Evolutionary conservation across 768 basidiomycete genomes (phyloP).

Genomic region (Holtermannia corniformis): DNA sequence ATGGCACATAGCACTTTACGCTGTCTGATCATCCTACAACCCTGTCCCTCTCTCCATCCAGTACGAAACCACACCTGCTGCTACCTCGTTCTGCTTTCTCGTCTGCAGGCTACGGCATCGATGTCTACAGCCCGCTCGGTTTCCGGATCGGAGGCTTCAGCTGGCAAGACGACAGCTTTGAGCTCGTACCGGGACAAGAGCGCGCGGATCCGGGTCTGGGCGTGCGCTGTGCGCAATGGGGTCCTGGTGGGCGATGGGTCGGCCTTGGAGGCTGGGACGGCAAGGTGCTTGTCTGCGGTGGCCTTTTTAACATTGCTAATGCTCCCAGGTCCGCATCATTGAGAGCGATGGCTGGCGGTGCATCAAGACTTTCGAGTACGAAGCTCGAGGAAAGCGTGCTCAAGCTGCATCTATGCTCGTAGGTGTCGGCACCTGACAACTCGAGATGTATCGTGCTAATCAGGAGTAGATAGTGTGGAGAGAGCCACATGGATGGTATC

Average conservation of each 20-base stretch:
- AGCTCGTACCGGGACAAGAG: background rate
- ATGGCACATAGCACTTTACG: background rate
- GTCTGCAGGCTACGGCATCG: background rate
- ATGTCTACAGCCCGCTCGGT: background rate
- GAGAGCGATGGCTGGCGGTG: conserved; percentile 39
- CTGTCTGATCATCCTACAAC: conserved; percentile 11
- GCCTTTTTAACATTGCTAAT: too few species aligned
- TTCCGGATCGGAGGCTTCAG: background rate
- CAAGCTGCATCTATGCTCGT: too few species aligned
- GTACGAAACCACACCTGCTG: background rate
- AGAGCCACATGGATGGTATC: conserved; percentile 76
- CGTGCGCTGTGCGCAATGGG: conserved; percentile 69
- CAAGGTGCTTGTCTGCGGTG: conserved; percentile 47
- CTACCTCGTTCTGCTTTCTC: background rate
- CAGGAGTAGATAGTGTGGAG: conserved; percentile 83
- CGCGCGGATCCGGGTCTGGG: conserved; percentile 69
- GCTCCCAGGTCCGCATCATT: conserved; percentile 18
- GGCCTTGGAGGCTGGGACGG: conserved; percentile 84
- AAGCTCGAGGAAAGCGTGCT: too few species aligned
- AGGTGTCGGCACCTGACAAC: too few species aligned
- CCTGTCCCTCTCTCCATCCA: conserved; percentile 16
- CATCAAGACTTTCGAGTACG: conserved; percentile 4
- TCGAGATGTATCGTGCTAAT: too few species aligned
- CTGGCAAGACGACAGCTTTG: background rate
- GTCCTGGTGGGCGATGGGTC: conserved; percentile 72